Evolutionary conservation across 73 alveolate genomes (phyloP).

Genomic region (Paramecium primaurelia): DNA sequence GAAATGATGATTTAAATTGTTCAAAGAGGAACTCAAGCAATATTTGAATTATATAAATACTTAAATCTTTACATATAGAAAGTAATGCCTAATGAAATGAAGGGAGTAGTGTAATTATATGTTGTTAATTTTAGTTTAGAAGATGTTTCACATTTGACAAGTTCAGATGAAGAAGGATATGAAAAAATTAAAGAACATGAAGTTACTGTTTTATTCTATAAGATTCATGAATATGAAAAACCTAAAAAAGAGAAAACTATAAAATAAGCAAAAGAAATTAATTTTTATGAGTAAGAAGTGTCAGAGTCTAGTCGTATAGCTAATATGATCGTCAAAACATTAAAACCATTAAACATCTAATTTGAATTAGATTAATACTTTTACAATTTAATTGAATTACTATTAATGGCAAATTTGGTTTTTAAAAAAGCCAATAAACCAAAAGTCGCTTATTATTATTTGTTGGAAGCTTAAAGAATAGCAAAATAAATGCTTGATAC

Average conservation of each 20-base stretch:
- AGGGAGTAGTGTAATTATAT: neutral
- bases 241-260: neutral
- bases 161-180: neutral
- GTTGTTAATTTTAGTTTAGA: neutral
- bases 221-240: neutral
- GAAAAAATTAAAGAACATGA: neutral
- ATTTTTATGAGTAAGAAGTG: neutral
- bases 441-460: constrained; percentile 41
- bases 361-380: constrained; percentile 32
- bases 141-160: neutral
- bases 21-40: constrained; percentile 20
- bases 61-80: constrained; percentile 4
- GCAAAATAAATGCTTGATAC: neutral
- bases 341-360: constrained; percentile 2
- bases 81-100: constrained; percentile 20
- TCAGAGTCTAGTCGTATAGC: constrained; percentile 21
- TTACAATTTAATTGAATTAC: neutral
- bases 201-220: constrained; percentile 19
- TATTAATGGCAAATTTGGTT: neutral
- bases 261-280: neutral
- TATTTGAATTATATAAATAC: constrained; percentile 25
- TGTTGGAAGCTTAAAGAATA: constrained; percentile 35
- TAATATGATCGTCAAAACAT: neutral
- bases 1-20: neutral
- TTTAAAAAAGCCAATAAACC: neutral